Evolutionary conservation across 352 stramenopile genomes (phyloP).

Genomic region (Phytopythium mirpurense): DNA sequence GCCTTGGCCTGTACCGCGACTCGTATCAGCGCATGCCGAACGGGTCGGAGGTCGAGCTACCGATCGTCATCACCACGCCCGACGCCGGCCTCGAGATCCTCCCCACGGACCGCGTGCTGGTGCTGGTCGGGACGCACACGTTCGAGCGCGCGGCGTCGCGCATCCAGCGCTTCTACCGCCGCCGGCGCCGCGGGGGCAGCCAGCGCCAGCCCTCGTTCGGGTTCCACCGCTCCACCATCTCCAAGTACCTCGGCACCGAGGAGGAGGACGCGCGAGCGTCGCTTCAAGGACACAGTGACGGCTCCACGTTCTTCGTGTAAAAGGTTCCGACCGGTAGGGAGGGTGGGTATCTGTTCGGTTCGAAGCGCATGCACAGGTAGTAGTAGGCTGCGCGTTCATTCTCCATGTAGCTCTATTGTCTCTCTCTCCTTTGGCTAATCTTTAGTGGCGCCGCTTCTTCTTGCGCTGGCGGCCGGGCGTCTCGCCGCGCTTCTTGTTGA

Average conservation of each 20-base stretch:
- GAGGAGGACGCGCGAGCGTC: too few species aligned
- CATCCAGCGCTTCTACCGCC: conserved; percentile 50
- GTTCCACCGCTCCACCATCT: conserved; percentile 21
- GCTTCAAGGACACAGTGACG: too few species aligned
- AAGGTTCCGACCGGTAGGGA: neutral
- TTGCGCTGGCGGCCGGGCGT: conserved; percentile 6
- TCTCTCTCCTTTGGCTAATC: too few species aligned
- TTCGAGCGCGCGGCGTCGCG: conserved; percentile 49
- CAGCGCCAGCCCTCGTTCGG: conserved; percentile 3
- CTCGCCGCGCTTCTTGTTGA: conserved; percentile 3
- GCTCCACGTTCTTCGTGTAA: conserved; percentile 4
- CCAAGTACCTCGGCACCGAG: conserved; percentile 21
- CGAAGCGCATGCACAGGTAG: too few species aligned
- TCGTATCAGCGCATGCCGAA: conserved; percentile 45
- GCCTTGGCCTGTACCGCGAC: conserved; percentile 65
- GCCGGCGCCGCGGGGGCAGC: neutral
- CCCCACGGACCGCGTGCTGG: conserved; percentile 51
- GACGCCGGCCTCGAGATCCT: conserved; percentile 45
- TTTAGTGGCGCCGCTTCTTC: conserved; percentile 7
- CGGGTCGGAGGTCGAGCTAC: conserved; percentile 43
- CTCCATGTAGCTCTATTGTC: too few species aligned
- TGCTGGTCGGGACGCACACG: conserved; percentile 71
- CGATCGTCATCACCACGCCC: conserved; percentile 74
- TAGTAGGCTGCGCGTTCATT: too few species aligned
- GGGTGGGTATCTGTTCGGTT: too few species aligned